A percentile compares a stretch with the other conserved stretches of the same genome.
These are phyloP conservation scores for Mucor piriformis DNA, from an alignment of 371 early-diverging fungal genomes.

Conservation along the genomic window DNA sequence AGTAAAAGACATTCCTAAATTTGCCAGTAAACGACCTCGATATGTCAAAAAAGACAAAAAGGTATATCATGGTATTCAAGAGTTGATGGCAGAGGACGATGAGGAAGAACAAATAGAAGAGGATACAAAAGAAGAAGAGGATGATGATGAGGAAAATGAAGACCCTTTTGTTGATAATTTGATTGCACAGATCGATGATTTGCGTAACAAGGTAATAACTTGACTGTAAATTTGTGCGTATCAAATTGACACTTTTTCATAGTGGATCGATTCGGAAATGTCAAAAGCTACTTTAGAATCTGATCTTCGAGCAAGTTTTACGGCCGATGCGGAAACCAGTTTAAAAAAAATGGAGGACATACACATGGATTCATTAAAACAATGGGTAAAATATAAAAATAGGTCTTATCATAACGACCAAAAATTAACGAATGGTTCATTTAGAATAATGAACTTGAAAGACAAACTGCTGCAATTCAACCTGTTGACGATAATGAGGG, in stretches of 20 bases:
- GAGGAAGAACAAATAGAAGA: slow-evolving; percentile 2
- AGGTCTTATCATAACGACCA: background rate
- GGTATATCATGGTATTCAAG: slow-evolving; percentile 7
- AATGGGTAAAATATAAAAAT: slow-evolving; percentile 31
- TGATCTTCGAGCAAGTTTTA: slow-evolving; percentile 55
- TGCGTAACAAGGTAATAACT: slow-evolving; percentile 51
- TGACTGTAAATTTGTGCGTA: no score
- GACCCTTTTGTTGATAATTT: slow-evolving; percentile 54
- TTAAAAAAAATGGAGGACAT: slow-evolving; percentile 47
- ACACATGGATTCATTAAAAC: slow-evolving; percentile 36
- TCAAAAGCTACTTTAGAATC: slow-evolving; percentile 58
- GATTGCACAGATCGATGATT: slow-evolving; percentile 45
- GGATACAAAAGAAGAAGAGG: background rate
- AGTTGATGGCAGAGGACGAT: slow-evolving; percentile 4
- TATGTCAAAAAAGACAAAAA: slow-evolving; percentile 6
- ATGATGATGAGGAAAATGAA: slow-evolving; percentile 15
- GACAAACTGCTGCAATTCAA: slow-evolving; percentile 1
- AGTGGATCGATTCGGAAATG: slow-evolving; percentile 62
- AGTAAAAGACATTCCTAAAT: slow-evolving; percentile 12
- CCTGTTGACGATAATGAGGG: background rate
- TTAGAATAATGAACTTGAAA: slow-evolving; percentile 16
- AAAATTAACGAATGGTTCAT: background rate
- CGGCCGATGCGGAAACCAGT: slow-evolving; percentile 48
- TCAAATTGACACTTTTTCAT: no score
- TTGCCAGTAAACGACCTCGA: slow-evolving; percentile 7